These are phyloP conservation scores for Climacium dendroides DNA, from an alignment of 225 moss, liverwort and hornwort genomes.

Conservation along the genomic window DNA sequence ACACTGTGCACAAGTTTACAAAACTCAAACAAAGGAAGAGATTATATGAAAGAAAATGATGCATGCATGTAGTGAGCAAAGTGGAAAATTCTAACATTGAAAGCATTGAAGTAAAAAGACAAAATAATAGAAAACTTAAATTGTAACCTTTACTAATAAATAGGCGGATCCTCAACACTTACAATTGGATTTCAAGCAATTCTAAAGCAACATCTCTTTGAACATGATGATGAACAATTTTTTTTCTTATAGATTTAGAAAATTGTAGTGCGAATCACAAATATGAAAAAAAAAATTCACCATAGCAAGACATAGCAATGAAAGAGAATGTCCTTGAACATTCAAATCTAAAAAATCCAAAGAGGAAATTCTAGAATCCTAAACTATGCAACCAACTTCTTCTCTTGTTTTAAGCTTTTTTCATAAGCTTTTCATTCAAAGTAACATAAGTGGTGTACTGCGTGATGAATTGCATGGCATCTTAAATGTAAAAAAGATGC, in stretches of 20 bases:
- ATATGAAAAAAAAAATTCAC: not conserved
- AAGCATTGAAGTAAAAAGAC: not conserved
- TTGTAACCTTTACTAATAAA: not conserved
- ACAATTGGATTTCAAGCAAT: not conserved
- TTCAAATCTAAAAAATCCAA: not conserved
- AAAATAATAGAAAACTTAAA: not conserved
- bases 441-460: not conserved
- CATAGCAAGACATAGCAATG: rapidly evolving
- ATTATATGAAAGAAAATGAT: not conserved
- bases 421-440: not conserved
- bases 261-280: not conserved
- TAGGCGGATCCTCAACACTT: rapidly evolving
- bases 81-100: not conserved
- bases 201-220: not conserved
- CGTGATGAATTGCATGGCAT: not conserved
- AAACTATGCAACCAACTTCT: not conserved
- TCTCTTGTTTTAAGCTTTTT: not conserved
- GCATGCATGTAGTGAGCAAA: not conserved
- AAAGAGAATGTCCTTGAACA: not conserved
- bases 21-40: not conserved
- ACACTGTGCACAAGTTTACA: not conserved
- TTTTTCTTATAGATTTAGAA: not conserved
- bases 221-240: not conserved
- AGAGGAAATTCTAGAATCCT: rapidly evolving
- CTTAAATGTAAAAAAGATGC: too few relatives aligned